phyloP scores from a whole-genome alignment of 768 basidiomycete species.

The Psilocybe azurescens region DNA sequence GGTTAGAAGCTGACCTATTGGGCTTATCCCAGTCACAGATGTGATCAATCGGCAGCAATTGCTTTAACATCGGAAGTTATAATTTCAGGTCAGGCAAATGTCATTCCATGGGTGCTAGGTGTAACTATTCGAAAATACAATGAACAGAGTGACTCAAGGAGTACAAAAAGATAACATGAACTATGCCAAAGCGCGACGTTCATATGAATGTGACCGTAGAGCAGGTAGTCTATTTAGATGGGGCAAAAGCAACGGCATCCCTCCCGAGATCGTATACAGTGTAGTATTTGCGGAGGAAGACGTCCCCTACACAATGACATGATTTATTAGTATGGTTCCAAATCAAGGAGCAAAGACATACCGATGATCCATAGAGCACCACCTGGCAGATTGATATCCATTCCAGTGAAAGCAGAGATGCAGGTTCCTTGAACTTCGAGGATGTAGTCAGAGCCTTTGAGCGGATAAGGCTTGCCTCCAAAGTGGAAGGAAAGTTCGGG shows the following conservation, averaged over 20 bases:
- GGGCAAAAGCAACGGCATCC: slow-evolving; percentile 86
- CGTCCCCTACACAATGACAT: slow-evolving; percentile 59
- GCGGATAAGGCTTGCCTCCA: slow-evolving; percentile 75
- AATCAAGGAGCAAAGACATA: slow-evolving; percentile 33
- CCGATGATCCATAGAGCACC: slow-evolving; percentile 91
- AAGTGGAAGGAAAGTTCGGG: slow-evolving; percentile 89
- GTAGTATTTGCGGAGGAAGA: slow-evolving; percentile 90
- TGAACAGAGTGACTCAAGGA: neutral
- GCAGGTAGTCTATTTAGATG: slow-evolving; percentile 24
- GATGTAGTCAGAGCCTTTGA: slow-evolving; percentile 88
- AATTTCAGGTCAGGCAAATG: neutral
- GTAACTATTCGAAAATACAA: neutral
- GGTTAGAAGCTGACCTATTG: too few species aligned
- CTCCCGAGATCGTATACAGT: slow-evolving; percentile 87
- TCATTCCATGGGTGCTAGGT: neutral
- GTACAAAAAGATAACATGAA: neutral
- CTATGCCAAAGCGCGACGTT: neutral
- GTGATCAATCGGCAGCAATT: neutral
- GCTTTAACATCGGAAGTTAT: neutral
- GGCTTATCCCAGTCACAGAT: neutral
- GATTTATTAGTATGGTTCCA: neutral
- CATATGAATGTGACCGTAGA: neutral
- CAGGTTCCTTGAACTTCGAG: slow-evolving; percentile 92
- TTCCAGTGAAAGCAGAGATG: slow-evolving; percentile 89
- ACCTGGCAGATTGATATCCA: slow-evolving; percentile 87